These are phyloP conservation scores for Talaromyces borbonicus DNA, from an alignment of 495 filamentous ascomycete species.

Conservation along the genomic window DNA sequence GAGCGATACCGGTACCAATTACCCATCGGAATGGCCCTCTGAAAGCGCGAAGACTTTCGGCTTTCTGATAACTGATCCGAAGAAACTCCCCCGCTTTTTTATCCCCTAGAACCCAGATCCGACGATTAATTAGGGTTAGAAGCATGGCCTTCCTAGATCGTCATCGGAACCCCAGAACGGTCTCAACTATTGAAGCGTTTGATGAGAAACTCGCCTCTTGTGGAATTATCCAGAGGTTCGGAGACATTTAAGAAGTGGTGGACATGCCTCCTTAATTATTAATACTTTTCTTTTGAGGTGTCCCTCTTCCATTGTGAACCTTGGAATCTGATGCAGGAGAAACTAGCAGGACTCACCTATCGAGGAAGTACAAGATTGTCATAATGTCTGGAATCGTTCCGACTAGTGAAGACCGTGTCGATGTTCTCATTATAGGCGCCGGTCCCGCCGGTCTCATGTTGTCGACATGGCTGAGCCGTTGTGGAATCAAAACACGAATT, in stretches of 20 bases:
- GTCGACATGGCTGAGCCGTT: slow-evolving; percentile 49
- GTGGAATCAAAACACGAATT: slow-evolving; percentile 44
- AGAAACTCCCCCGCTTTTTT: no score
- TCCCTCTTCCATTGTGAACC: background rate
- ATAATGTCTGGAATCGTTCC: background rate
- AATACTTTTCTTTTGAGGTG: background rate
- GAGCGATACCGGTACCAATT: background rate
- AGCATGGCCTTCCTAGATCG: background rate
- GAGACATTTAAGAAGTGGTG: background rate
- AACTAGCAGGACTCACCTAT: background rate
- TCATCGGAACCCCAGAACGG: background rate
- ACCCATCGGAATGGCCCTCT: background rate
- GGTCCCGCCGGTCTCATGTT: slow-evolving; percentile 56
- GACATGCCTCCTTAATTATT: background rate
- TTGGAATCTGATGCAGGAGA: no score
- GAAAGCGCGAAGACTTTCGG: background rate
- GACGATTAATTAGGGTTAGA: background rate
- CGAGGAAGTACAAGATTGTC: background rate
- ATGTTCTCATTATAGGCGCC: slow-evolving; percentile 53
- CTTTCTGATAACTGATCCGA: background rate
- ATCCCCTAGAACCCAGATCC: background rate
- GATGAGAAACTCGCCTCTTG: background rate
- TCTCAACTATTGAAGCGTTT: background rate
- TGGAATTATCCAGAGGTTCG: background rate
- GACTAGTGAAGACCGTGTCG: background rate